These are phyloP conservation scores for Acacia confusa DNA, from an alignment of 306 rosid species.

Conservation along the genomic window DNA sequence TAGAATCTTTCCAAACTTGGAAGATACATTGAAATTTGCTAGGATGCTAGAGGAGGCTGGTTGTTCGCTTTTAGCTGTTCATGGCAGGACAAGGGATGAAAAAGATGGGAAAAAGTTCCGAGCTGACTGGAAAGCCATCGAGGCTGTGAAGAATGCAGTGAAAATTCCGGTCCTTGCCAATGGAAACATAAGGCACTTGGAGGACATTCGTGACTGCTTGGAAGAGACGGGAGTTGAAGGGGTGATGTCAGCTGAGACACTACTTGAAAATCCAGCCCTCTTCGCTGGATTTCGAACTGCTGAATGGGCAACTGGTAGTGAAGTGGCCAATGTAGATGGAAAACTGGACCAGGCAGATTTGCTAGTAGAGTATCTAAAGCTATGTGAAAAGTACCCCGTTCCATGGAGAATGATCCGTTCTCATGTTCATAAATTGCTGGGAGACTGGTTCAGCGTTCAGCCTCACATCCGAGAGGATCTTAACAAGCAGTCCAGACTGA, in stretches of 20 bases:
- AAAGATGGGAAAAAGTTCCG: slow-evolving; percentile 86
- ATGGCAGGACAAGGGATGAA: slow-evolving; percentile 88
- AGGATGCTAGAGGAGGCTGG: slow-evolving; percentile 95
- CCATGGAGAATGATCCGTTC: slow-evolving; percentile 97
- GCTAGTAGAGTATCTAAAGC: slow-evolving; percentile 77
- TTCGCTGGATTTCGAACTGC: slow-evolving; percentile 82
- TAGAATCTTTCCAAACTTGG: slow-evolving; percentile 77
- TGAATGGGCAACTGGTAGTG: slow-evolving; percentile 55
- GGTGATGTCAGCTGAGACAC: slow-evolving; percentile 66
- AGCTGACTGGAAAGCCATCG: slow-evolving; percentile 88
- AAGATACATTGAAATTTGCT: slow-evolving; percentile 80
- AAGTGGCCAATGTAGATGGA: slow-evolving; percentile 43
- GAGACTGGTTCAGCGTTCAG: slow-evolving; percentile 91
- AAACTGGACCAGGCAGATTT: slow-evolving; percentile 80
- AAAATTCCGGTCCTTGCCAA: slow-evolving; percentile 66
- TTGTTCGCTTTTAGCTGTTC: slow-evolving; percentile 86
- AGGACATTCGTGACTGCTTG: slow-evolving; percentile 48
- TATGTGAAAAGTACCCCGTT: slow-evolving; percentile 77
- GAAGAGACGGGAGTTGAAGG: slow-evolving; percentile 54
- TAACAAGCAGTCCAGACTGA: slow-evolving; percentile 70
- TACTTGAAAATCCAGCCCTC: slow-evolving; percentile 92
- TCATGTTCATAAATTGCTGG: slow-evolving; percentile 88
- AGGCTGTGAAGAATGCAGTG: slow-evolving; percentile 74
- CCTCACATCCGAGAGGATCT: slow-evolving; percentile 88
- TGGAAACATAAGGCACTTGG: slow-evolving; percentile 53